phyloP scores from a whole-genome alignment of 2,329 filamentous ascomycete genomes.

The Colletotrichum tanaceti region DNA sequence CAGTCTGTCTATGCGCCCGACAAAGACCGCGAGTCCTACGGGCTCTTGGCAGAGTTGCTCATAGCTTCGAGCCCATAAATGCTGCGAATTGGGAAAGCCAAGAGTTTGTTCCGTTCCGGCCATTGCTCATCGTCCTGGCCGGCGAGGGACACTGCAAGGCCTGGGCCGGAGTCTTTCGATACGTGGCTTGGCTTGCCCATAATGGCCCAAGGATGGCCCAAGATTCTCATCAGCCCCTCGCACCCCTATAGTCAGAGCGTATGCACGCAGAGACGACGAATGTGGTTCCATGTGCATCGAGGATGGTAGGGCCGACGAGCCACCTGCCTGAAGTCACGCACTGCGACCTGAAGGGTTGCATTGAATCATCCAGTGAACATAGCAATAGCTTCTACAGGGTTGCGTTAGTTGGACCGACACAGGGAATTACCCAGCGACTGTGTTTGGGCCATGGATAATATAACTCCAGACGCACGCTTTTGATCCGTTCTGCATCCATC shows the following conservation, averaged over 20 bases:
- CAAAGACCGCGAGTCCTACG: background rate
- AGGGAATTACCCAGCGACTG: background rate
- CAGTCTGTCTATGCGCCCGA: background rate
- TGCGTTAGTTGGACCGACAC: background rate
- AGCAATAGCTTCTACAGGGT: background rate
- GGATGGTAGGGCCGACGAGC: background rate
- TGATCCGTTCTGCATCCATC: background rate
- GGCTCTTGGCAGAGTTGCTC: background rate
- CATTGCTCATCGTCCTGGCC: background rate
- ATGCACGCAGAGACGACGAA: too few relatives aligned
- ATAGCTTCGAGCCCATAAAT: background rate
- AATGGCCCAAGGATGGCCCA: too few relatives aligned
- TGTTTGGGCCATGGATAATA: background rate
- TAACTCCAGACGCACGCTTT: background rate
- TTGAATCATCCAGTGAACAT: background rate
- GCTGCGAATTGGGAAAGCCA: background rate
- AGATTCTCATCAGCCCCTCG: background rate
- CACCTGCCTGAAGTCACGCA: constrained; percentile 7
- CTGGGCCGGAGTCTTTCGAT: background rate
- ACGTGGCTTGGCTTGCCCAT: constrained; percentile 3
- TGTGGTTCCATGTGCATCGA: background rate
- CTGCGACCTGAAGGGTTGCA: background rate
- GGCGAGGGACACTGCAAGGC: background rate
- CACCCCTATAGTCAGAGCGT: background rate
- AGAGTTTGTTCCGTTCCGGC: background rate